These are phyloP conservation scores for Scheffersomyces insectosa DNA, from an alignment of 1,139 yeast species.

Conservation along the genomic window DNA sequence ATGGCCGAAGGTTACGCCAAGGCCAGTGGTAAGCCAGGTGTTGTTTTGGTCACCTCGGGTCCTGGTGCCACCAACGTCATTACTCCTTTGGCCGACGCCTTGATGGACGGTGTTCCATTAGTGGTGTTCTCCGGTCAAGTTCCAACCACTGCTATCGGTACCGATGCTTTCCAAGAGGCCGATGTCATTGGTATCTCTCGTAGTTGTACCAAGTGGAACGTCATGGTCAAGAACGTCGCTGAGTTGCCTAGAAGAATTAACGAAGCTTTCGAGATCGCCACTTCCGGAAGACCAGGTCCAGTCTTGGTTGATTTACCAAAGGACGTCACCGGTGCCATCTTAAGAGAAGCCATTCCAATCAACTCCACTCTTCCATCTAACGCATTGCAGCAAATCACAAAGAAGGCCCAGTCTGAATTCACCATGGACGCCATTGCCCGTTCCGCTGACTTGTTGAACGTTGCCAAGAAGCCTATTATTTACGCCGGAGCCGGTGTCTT, in stretches of 20 bases:
- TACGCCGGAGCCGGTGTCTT: slow-evolving; percentile 93
- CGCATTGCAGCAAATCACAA: slow-evolving; percentile 70
- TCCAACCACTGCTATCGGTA: slow-evolving; percentile 91
- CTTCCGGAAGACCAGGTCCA: slow-evolving; percentile 96
- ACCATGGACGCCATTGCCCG: slow-evolving; percentile 72
- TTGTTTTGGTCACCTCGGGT: slow-evolving; percentile 94
- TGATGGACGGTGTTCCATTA: slow-evolving; percentile 95
- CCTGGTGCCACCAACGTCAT: slow-evolving; percentile 98
- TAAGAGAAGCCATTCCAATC: slow-evolving; percentile 85
- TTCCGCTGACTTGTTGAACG: slow-evolving; percentile 76
- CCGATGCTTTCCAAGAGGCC: slow-evolving; percentile 99
- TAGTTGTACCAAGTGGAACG: slow-evolving; percentile 98
- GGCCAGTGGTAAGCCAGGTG: slow-evolving; percentile 97
- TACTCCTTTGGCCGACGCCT: slow-evolving; percentile 97
- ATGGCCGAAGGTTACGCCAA: slow-evolving; percentile 99
- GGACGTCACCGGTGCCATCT: slow-evolving; percentile 92
- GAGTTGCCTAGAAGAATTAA: slow-evolving; percentile 94
- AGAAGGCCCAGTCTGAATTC: slow-evolving; percentile 72
- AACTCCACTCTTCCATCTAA: slow-evolving; percentile 82
- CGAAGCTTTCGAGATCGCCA: slow-evolving; percentile 97
- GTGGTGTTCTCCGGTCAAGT: slow-evolving; percentile 99
- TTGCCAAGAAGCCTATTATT: slow-evolving; percentile 83
- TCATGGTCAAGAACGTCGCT: slow-evolving; percentile 92
- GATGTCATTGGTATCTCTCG: slow-evolving; percentile 96
- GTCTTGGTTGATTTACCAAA: slow-evolving; percentile 96